A percentile compares a stretch with the other conserved stretches of the same genome.
Conservation (phyloP, 768 basidiomycete genomes). For the Coprinopsis marcescibilis region DNA sequence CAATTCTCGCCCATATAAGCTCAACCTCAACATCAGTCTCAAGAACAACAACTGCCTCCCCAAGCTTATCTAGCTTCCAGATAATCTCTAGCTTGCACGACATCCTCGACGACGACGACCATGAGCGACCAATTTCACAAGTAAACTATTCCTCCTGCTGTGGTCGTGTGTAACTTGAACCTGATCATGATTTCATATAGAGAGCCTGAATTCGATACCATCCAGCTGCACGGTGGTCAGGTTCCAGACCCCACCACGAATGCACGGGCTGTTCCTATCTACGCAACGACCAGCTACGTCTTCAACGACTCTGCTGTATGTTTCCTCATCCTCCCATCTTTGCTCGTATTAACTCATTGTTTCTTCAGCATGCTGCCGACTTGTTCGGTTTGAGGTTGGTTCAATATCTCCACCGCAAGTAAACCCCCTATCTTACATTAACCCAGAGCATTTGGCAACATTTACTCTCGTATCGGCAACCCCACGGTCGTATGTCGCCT, state of each 20-base stretch:
- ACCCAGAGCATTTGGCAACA: slow-evolving; percentile 46
- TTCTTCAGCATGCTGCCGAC: slow-evolving; percentile 58
- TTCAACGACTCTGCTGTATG: slow-evolving; percentile 66
- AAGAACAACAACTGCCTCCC: too few relatives aligned
- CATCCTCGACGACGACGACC: too few relatives aligned
- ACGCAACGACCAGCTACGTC: slow-evolving; percentile 64
- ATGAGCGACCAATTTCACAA: too few relatives aligned
- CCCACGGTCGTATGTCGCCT: slow-evolving; percentile 49
- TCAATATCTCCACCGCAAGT: not conserved
- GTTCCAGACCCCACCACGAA: slow-evolving; percentile 56
- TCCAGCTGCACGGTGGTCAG: slow-evolving; percentile 77
- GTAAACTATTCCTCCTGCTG: too few relatives aligned
- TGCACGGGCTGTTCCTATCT: slow-evolving; percentile 75
- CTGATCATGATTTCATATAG: slow-evolving; percentile 19
- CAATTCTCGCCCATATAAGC: too few relatives aligned
- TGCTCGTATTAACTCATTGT: not conserved
- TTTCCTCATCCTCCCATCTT: slow-evolving; percentile 2
- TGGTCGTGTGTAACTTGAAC: too few relatives aligned
- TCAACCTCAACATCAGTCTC: too few relatives aligned
- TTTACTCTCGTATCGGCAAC: slow-evolving; percentile 66
- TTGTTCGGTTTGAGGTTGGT: slow-evolving; percentile 56
- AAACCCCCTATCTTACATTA: not conserved
- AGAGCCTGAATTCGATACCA: slow-evolving; percentile 71
- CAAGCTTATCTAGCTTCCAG: too few relatives aligned
- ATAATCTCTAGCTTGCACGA: too few relatives aligned